Percentiles rank a stretch among this genome's conserved stretches.
These are phyloP conservation scores for Aspergillus amoenus DNA, from an alignment of 2,329 filamentous ascomycete species.

Conservation along the genomic window DNA sequence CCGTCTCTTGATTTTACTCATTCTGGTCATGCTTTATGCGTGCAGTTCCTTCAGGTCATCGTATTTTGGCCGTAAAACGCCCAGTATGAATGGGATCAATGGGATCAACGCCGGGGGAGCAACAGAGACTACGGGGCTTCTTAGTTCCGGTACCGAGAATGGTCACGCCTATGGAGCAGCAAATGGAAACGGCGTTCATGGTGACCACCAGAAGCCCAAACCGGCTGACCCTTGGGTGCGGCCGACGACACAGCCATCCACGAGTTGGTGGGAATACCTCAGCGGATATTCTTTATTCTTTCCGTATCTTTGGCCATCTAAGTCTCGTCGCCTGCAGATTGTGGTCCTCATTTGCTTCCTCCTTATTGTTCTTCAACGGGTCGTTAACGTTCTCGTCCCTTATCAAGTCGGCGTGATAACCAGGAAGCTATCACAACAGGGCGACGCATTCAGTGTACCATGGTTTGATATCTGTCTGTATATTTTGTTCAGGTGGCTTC, in stretches of 20 bases:
- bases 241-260: constrained; percentile 79
- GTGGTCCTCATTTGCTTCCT: constrained; percentile 79
- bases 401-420: constrained; percentile 77
- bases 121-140: constrained; percentile 44
- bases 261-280: constrained; percentile 95
- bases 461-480: constrained; percentile 75
- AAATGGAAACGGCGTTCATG: constrained; percentile 38
- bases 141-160: constrained; percentile 45
- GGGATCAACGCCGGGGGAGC: constrained; percentile 27
- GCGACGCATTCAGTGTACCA: constrained; percentile 59
- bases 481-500: constrained; percentile 75
- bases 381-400: constrained; percentile 84
- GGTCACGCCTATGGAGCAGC: constrained; percentile 49
- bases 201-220: constrained; percentile 43
- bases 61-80: constrained; percentile 36
- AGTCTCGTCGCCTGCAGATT: constrained; percentile 70
- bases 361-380: constrained; percentile 75
- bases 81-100: constrained; percentile 20
- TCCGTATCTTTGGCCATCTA: constrained; percentile 93
- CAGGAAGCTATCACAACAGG: constrained; percentile 64
- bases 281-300: constrained; percentile 92
- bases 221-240: constrained; percentile 77
- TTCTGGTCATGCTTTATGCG: constrained; percentile 61
- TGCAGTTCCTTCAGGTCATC: constrained; percentile 48
- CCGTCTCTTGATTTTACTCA: constrained; percentile 66